Evolutionary conservation across 2,329 filamentous ascomycete genomes (phyloP).

Genomic region (Stemphylium lycopersici): DNA sequence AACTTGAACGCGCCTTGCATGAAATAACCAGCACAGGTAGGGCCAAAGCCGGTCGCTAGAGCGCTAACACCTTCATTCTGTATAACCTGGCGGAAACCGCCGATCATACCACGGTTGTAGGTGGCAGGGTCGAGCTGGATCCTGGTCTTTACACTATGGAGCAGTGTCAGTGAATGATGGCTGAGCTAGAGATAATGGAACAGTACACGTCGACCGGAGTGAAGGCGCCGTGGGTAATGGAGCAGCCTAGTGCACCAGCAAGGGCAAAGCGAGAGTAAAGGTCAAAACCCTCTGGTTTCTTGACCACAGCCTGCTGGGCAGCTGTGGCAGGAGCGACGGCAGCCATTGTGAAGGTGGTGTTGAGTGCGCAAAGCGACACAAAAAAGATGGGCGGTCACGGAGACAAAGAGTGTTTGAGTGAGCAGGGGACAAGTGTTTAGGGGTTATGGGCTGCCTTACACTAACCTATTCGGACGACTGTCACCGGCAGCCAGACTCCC

Average conservation of each 20-base stretch:
- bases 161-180: slow-evolving; percentile 4
- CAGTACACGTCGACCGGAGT: slow-evolving; percentile 99
- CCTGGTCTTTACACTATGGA: slow-evolving; percentile 83
- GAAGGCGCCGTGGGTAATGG: slow-evolving; percentile 93
- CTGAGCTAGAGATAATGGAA: slow-evolving; percentile 40
- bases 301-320: background rate
- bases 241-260: slow-evolving; percentile 96
- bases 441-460: too few species aligned
- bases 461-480: too few species aligned
- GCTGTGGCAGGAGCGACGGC: too few species aligned
- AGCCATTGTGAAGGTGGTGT: background rate
- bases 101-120: slow-evolving; percentile 87
- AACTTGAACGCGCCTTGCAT: slow-evolving; percentile 93
- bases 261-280: slow-evolving; percentile 98
- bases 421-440: too few species aligned
- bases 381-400: too few species aligned
- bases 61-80: slow-evolving; percentile 78
- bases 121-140: slow-evolving; percentile 89
- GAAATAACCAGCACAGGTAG: slow-evolving; percentile 89
- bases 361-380: too few species aligned
- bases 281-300: slow-evolving; percentile 55
- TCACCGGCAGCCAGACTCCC: too few species aligned
- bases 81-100: slow-evolving; percentile 85
- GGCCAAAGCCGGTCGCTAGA: slow-evolving; percentile 82
- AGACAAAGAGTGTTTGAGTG: too few species aligned